Percentiles rank a stretch among this genome's conserved stretches.
Conservation (phyloP, 768 basidiomycete genomes). For the Arthromyces matolae region DNA sequence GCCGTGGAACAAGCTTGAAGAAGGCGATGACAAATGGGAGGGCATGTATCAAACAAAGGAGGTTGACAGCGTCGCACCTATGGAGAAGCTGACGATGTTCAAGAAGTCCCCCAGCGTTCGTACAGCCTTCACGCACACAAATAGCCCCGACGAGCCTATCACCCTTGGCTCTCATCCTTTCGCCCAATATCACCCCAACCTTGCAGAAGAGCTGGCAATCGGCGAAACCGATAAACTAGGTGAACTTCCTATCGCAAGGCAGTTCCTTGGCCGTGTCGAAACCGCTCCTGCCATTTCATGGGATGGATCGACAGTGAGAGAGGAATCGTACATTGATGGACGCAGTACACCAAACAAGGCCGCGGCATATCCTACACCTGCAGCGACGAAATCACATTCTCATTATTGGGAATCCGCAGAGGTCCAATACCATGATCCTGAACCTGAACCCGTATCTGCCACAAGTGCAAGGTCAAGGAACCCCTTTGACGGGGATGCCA, state of each 20-base stretch:
- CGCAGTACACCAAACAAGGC: constrained; percentile 44
- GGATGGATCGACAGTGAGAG: constrained; percentile 49
- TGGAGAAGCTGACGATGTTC: constrained; percentile 67
- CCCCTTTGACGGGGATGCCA: constrained; percentile 21
- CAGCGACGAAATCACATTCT: constrained; percentile 42
- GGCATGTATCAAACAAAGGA: constrained; percentile 42
- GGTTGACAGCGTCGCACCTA: constrained; percentile 41
- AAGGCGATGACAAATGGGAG: constrained; percentile 46
- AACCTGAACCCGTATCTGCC: constrained; percentile 28
- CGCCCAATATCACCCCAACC: constrained; percentile 54
- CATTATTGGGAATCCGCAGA: constrained; percentile 74
- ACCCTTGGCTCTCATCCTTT: constrained; percentile 46
- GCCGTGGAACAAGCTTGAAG: constrained; percentile 57
- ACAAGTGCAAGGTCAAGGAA: constrained; percentile 9
- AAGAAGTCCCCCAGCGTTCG: constrained; percentile 54
- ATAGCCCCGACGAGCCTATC: constrained; percentile 36
- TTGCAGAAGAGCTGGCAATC: constrained; percentile 50
- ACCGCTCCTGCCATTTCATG: constrained; percentile 44
- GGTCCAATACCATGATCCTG: constrained; percentile 45
- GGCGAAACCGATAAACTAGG: constrained; percentile 21
- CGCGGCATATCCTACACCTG: constrained; percentile 63
- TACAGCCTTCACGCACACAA: constrained; percentile 49
- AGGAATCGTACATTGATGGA: constrained; percentile 39
- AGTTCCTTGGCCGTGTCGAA: constrained; percentile 42
- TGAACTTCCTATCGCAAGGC: constrained; percentile 35